Evolutionary conservation across 192 early-diverging fungal genomes (phyloP), one percentile per base, ranked within the genome.

Genomic region (Rhizoclosmatium globosum): DNA sequence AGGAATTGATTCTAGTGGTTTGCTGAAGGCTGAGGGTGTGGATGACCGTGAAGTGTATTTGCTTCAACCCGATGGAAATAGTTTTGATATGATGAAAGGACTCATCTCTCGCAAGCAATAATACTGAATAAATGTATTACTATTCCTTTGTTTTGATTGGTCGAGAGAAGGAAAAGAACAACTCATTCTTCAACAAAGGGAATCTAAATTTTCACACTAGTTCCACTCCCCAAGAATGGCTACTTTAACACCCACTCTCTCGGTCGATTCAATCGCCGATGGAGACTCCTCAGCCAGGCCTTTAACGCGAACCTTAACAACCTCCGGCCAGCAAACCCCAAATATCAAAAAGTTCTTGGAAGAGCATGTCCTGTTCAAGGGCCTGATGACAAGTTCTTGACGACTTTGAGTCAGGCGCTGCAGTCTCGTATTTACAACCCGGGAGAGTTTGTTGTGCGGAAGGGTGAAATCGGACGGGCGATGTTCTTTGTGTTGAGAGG

Each of bases 51-150:
- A 87, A 21, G 84, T 89, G 41, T 91, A 91, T 70, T 87, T 89
- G n/a, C 82, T 99, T 47, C 95, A 97, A 83, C 98, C 98, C 3
- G 98, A 97, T 76, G 98, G 98, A 6, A 99, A 98, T 82, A 93
- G 91, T 45, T 99, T 99, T 83, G 98, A 99, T 82, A 98, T 99
- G 95, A 89, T 98, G 80, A 92, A 94, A 69, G 95, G 95, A 0
- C 79, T 99, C 58, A 95, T 99, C 78, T 90, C 86, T 19, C 79
- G 82, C 3, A 97, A 96, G 71, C 68, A 82, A 58, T 91, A 86
- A 78, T 11, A 7, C 62, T 56, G 31, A 31, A 31, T 31, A 31
- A 31, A 31, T 31, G 31, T 31, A 31, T 31, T 70, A 76, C 50
- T 53, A 17, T 53, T 53, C 17, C 50, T 53, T 17, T 0, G 50